Evolutionary conservation across 139 green algal genomes (phyloP).

Genomic region (Coccomyxa sp.): DNA sequence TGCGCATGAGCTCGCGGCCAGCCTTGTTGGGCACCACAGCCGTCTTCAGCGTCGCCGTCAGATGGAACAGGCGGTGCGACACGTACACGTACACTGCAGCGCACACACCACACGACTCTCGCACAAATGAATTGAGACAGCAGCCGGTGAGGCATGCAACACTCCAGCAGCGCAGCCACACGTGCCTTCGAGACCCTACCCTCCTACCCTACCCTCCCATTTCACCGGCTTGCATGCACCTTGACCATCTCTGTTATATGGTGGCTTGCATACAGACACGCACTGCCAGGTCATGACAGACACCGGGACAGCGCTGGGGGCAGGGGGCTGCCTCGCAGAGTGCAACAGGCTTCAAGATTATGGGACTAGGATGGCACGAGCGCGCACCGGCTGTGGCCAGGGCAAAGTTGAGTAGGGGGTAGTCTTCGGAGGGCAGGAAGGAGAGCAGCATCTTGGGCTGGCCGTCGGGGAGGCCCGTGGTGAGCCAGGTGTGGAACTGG

Average conservation of each 20-base stretch:
- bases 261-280: no score
- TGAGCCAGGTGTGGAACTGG: slow-evolving; percentile 96
- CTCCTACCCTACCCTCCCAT: no score
- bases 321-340: no score
- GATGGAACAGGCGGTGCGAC: slow-evolving; percentile 77
- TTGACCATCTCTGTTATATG: no score
- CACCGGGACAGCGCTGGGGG: no score
- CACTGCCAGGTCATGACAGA: no score
- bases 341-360: no score
- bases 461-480: slow-evolving; percentile 64
- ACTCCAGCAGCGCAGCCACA: slow-evolving; percentile 77
- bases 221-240: no score
- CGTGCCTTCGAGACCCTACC: neutral
- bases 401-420: slow-evolving; percentile 92
- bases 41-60: slow-evolving; percentile 81
- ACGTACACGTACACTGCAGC: slow-evolving; percentile 70
- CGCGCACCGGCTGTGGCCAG: slow-evolving; percentile 56
- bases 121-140: neutral
- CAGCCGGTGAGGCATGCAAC: neutral
- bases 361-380: no score
- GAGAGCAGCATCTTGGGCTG: slow-evolving; percentile 85
- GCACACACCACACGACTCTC: neutral
- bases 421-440: slow-evolving; percentile 64
- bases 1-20: slow-evolving; percentile 54
- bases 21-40: slow-evolving; percentile 74